Percentiles rank a stretch among this genome's conserved stretches.
These are phyloP conservation scores for Chytriomyces sp. DNA, from an alignment of 192 early-diverging fungal genomes.

Conservation along the genomic window DNA sequence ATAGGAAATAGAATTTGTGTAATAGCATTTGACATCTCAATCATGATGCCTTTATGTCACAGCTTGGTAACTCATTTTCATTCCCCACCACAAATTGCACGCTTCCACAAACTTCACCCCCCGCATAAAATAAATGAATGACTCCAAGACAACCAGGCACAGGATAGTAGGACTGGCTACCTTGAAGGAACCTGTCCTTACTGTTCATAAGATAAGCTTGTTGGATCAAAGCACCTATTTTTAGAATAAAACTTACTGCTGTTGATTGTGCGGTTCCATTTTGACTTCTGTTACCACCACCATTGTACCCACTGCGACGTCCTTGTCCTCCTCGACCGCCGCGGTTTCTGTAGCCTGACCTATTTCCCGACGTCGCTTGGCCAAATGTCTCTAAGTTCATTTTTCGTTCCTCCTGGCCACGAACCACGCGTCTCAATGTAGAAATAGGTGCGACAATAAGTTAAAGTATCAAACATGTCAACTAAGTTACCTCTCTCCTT, in stretches of 20 bases:
- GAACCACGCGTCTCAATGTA: slow-evolving; percentile 60
- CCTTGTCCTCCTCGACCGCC: slow-evolving; percentile 32
- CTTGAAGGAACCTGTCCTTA: slow-evolving; percentile 1
- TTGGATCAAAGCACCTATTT: too few relatives aligned
- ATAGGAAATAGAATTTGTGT: not conserved
- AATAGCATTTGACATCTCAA: not conserved
- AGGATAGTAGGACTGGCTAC: not conserved
- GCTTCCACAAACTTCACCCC: not conserved
- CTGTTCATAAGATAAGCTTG: slow-evolving; percentile 16
- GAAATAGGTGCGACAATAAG: not conserved
- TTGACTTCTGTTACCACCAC: too few relatives aligned
- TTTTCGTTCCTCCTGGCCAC: slow-evolving; percentile 82
- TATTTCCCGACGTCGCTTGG: slow-evolving; percentile 54
- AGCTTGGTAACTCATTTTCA: not conserved
- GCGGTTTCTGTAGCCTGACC: slow-evolving; percentile 19
- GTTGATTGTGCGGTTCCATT: too few relatives aligned
- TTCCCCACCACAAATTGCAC: not conserved
- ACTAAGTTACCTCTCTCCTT: slow-evolving; percentile 56
- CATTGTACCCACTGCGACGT: slow-evolving; percentile 11
- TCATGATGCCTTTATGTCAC: not conserved
- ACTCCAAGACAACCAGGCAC: not conserved
- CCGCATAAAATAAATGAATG: not conserved
- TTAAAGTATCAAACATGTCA: not conserved
- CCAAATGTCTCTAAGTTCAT: slow-evolving; percentile 98
- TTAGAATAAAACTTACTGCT: too few relatives aligned